phyloP scores from a whole-genome alignment of 495 filamentous ascomycete species.

The Aspergillus kassunensis region DNA sequence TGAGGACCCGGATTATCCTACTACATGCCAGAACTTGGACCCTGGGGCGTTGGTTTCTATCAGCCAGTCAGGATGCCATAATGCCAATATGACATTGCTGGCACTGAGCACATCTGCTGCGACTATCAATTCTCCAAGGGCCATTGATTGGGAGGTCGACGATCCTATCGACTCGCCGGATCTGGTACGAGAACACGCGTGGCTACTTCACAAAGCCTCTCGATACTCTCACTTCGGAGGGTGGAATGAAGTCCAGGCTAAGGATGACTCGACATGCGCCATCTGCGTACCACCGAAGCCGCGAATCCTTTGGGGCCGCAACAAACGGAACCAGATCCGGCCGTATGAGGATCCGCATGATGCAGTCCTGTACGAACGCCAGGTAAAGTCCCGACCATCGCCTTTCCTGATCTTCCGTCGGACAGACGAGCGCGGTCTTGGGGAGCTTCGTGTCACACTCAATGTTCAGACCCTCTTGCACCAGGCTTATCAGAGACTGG shows the following conservation, averaged over 20 bases:
- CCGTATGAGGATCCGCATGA: constrained; percentile 45
- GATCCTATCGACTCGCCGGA: constrained; percentile 19
- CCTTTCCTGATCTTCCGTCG: constrained; percentile 43
- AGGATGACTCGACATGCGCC: constrained; percentile 15
- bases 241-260: constrained; percentile 21
- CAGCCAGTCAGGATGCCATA: constrained; percentile 17
- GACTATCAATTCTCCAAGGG: constrained; percentile 10
- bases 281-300: constrained; percentile 44
- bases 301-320: constrained; percentile 35
- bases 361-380: constrained; percentile 45
- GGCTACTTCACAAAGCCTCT: constrained; percentile 29
- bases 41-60: constrained; percentile 13
- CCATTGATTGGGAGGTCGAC: constrained; percentile 18
- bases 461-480: constrained; percentile 57
- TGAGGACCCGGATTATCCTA: not conserved
- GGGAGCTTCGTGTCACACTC: constrained; percentile 44
- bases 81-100: constrained; percentile 26
- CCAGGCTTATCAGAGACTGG: constrained; percentile 43
- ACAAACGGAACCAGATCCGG: constrained; percentile 17
- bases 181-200: constrained; percentile 25
- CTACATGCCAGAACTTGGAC: constrained; percentile 15
- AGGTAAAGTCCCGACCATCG: constrained; percentile 44
- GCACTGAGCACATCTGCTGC: constrained; percentile 17
- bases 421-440: constrained; percentile 24
- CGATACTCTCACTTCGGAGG: constrained; percentile 16